Evolutionary conservation across 208 protist species (phyloP).

Genomic region (Crithidia mellificae): DNA sequence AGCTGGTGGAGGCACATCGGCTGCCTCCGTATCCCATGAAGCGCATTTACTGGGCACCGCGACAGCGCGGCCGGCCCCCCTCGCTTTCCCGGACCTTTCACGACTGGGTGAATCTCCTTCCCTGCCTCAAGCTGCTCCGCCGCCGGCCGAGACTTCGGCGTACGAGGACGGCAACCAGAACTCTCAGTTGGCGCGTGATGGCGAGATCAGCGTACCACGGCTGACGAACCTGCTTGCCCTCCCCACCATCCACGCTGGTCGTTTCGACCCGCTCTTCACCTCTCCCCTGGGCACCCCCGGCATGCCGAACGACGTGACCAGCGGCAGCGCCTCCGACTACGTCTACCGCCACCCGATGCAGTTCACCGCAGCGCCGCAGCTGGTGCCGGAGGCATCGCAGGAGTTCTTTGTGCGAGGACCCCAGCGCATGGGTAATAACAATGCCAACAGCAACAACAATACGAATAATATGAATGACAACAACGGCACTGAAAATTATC

Average conservation of each 20-base stretch:
- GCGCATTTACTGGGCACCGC: too few relatives aligned
- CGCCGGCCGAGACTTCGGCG: neutral
- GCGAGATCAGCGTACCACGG: conserved; percentile 10
- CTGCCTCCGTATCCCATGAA: too few relatives aligned
- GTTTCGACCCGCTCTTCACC: neutral
- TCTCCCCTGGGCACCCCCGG: conserved; percentile 1
- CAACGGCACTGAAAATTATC: neutral
- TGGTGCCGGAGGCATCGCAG: conserved; percentile 15
- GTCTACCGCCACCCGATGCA: neutral
- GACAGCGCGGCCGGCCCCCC: neutral
- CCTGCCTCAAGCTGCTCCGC: neutral
- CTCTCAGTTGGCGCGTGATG: neutral
- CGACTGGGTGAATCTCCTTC: neutral
- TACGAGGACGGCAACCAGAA: neutral
- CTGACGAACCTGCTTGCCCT: neutral
- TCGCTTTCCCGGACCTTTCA: neutral
- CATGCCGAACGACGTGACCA: neutral
- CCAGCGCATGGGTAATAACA: conserved; percentile 4
- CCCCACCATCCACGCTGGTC: neutral
- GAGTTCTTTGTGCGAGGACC: conserved; percentile 17
- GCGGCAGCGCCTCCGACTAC: conserved; percentile 7
- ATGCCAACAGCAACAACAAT: conserved; percentile 1
- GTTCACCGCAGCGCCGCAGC: conserved; percentile 14
- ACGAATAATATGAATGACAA: neutral
- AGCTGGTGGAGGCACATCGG: too few relatives aligned